Conservation (phyloP, 495 filamentous ascomycete genomes). For the Penicillium waksmanii region DNA sequence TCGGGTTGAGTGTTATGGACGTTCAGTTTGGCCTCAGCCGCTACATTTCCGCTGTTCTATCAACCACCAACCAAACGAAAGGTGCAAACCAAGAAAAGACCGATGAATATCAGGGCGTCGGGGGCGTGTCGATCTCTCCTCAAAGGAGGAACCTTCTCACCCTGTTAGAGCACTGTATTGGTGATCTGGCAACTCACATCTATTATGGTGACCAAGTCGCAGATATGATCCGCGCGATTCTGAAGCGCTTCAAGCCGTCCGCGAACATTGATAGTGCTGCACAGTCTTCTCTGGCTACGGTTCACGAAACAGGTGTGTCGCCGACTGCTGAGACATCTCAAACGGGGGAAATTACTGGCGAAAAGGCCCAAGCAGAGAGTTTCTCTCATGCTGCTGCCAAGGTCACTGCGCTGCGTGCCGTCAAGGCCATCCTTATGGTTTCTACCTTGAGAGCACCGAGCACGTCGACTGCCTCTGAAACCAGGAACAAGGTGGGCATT, state of each 20-base stretch:
- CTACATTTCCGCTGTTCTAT: slow-evolving; percentile 74
- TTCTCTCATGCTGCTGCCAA: slow-evolving; percentile 77
- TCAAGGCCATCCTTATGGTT: slow-evolving; percentile 78
- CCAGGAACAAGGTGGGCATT: slow-evolving; percentile 72
- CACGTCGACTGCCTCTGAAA: slow-evolving; percentile 62
- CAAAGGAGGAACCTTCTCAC: slow-evolving; percentile 59
- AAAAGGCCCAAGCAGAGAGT: slow-evolving; percentile 41
- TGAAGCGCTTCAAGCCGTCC: slow-evolving; percentile 73
- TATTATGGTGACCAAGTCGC: slow-evolving; percentile 94
- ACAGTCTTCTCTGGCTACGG: slow-evolving; percentile 42
- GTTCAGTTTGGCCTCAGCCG: slow-evolving; percentile 79
- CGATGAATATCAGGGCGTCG: slow-evolving; percentile 10
- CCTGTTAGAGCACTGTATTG: slow-evolving; percentile 75
- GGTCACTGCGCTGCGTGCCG: slow-evolving; percentile 73
- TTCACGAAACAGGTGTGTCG: slow-evolving; percentile 37
- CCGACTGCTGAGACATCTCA: slow-evolving; percentile 11
- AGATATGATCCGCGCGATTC: slow-evolving; percentile 83
- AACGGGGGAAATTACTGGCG: slow-evolving; percentile 26
- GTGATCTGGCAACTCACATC: slow-evolving; percentile 84
- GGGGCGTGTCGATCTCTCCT: slow-evolving; percentile 40
- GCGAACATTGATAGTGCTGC: slow-evolving; percentile 41
- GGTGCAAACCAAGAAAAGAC: slow-evolving; percentile 29
- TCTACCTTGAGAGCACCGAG: slow-evolving; percentile 68
- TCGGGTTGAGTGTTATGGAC: slow-evolving; percentile 92
- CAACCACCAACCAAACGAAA: slow-evolving; percentile 55